Percentiles rank a stretch among this genome's conserved stretches.
Conservation (phyloP, 495 filamentous ascomycete genomes). For the Penicillium simplicissimum region DNA sequence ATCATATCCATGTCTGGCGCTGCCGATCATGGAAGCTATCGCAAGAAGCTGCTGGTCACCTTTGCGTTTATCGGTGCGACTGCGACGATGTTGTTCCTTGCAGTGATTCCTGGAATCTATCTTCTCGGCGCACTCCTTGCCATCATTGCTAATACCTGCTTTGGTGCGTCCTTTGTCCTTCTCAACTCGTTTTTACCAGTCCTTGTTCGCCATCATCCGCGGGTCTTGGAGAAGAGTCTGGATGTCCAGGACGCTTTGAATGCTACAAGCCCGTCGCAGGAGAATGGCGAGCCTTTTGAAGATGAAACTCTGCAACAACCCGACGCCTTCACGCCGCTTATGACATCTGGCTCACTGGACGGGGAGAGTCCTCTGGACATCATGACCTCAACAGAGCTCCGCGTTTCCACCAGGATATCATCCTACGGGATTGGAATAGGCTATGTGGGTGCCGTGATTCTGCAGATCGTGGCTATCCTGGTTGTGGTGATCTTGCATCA, state of each 20-base stretch:
- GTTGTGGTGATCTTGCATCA: constrained; percentile 69
- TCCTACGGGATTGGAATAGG: constrained; percentile 88
- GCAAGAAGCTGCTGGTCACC: constrained; percentile 78
- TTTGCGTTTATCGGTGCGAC: constrained; percentile 83
- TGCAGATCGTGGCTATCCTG: constrained; percentile 75
- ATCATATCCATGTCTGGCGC: constrained; percentile 96
- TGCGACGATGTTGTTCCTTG: constrained; percentile 86
- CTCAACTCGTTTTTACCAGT: constrained; percentile 83
- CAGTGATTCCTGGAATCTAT: constrained; percentile 70
- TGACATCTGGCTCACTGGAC: constrained; percentile 14
- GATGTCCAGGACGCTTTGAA: neutral
- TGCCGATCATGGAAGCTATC: constrained; percentile 91
- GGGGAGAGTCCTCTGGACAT: constrained; percentile 15
- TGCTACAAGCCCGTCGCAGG: constrained; percentile 1
- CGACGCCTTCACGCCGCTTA: constrained; percentile 41
- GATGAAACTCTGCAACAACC: neutral
- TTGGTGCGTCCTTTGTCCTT: constrained; percentile 83
- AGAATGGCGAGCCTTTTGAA: constrained; percentile 30
- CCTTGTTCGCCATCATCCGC: constrained; percentile 75
- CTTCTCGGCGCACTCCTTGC: constrained; percentile 79
- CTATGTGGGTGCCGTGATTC: constrained; percentile 77
- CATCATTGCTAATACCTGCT: constrained; percentile 86
- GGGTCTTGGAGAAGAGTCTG: constrained; percentile 23
- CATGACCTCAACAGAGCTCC: constrained; percentile 61
- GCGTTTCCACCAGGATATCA: constrained; percentile 81